phyloP scores from a whole-genome alignment of 2,329 filamentous ascomycete species.

The Cladosporium sp. region DNA sequence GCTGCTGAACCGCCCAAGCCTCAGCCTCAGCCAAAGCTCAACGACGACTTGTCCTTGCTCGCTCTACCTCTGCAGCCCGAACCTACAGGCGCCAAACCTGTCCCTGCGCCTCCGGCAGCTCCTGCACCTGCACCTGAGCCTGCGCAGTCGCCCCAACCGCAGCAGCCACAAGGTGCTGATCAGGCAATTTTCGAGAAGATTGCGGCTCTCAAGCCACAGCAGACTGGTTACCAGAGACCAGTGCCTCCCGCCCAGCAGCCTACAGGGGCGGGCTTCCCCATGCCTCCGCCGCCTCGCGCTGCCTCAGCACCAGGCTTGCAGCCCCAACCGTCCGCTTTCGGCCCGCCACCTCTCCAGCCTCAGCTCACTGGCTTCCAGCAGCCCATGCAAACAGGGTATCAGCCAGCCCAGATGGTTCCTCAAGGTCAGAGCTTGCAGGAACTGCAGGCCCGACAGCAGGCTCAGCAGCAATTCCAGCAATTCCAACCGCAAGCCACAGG shows the following conservation, averaged over 20 bases:
- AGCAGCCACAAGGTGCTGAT: conserved; percentile 34
- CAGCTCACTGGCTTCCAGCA: conserved; percentile 68
- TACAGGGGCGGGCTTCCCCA: conserved; percentile 57
- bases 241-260: conserved; percentile 57
- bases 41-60: conserved; percentile 64
- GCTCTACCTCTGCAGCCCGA: conserved; percentile 60
- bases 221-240: conserved; percentile 54
- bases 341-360: conserved; percentile 67
- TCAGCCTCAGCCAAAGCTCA: conserved; percentile 46
- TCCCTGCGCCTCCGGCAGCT: conserved; percentile 25
- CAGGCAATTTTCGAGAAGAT: conserved; percentile 48
- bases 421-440: conserved; percentile 73
- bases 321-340: conserved; percentile 59
- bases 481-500: conserved; percentile 26
- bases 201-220: conserved; percentile 35
- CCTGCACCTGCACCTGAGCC: conserved; percentile 34
- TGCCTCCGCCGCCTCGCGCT: conserved; percentile 73
- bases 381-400: conserved; percentile 5
- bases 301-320: conserved; percentile 74
- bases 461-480: conserved; percentile 26
- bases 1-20: conserved; percentile 35
- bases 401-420: conserved; percentile 53
- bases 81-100: conserved; percentile 39
- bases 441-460: conserved; percentile 41
- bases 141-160: conserved; percentile 36